phyloP scores from a whole-genome alignment of 2,329 filamentous ascomycete genomes.

The Venturia oleaginea region DNA sequence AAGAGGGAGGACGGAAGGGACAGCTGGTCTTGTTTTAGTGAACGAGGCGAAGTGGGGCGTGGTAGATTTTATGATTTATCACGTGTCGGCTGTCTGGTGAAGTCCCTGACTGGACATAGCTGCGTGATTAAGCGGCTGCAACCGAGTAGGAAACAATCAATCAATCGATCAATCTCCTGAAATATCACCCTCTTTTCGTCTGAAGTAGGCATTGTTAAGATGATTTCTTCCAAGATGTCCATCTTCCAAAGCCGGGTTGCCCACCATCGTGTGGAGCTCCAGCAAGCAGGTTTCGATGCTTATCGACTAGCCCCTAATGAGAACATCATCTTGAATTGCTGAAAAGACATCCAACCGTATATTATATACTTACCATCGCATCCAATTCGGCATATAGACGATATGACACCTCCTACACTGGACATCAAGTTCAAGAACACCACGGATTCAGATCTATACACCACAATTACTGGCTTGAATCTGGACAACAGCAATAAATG shows the following conservation, averaged over 20 bases:
- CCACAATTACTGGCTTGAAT: slow-evolving; percentile 61
- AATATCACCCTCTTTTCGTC: too few species aligned
- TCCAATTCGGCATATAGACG: not conserved
- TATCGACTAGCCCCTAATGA: not conserved
- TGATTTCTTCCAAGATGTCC: not conserved
- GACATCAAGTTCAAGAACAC: slow-evolving; percentile 47
- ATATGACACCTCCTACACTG: not conserved
- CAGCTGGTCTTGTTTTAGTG: too few species aligned
- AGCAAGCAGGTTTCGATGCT: slow-evolving; percentile 4
- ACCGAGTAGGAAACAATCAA: too few species aligned
- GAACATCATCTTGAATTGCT: not conserved
- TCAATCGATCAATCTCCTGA: too few species aligned
- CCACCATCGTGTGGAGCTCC: not conserved
- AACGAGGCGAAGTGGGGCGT: too few species aligned
- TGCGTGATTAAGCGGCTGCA: too few species aligned
- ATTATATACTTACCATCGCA: not conserved
- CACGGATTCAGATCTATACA: slow-evolving; percentile 50
- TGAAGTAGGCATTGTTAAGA: not conserved
- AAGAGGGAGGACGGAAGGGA: too few species aligned
- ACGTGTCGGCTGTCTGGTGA: too few species aligned
- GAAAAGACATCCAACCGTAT: not conserved
- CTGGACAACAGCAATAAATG: slow-evolving; percentile 50
- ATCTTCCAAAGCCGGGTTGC: not conserved
- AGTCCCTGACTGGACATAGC: too few species aligned
- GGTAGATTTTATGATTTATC: too few species aligned